Evolutionary conservation across 257 asterid genomes (phyloP).

Genomic region (Ilex asprella): DNA sequence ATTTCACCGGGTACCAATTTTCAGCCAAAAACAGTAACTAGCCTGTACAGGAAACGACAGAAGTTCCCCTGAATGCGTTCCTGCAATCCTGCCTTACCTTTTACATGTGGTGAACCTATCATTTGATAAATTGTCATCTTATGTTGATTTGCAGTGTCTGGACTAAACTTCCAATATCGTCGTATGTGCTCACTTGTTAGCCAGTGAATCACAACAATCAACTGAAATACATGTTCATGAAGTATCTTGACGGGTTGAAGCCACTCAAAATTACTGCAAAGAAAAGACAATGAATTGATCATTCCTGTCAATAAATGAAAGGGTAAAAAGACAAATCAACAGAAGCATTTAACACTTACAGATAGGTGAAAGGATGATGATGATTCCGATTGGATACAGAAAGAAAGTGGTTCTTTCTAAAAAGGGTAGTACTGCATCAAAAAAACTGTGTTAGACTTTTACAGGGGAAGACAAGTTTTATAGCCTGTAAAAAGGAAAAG

Average conservation of each 20-base stretch:
- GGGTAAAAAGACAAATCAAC: neutral
- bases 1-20: too few relatives aligned
- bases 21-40: too few relatives aligned
- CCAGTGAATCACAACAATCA: constrained; percentile 33
- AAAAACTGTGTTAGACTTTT: neutral
- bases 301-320: too few relatives aligned
- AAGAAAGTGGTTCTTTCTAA: constrained; percentile 96
- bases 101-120: too few relatives aligned
- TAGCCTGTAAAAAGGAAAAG: neutral
- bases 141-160: neutral
- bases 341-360: constrained; percentile 25
- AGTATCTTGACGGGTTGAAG: constrained; percentile 89
- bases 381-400: constrained; percentile 86
- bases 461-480: too few relatives aligned
- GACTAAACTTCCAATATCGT: constrained; percentile 16
- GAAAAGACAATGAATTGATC: constrained; percentile 6
- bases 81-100: too few relatives aligned
- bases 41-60: too few relatives aligned
- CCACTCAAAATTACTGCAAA: constrained; percentile 81
- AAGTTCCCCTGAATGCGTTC: too few relatives aligned
- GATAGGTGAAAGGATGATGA: constrained; percentile 77
- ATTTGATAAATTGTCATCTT: too few relatives aligned
- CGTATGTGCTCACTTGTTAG: constrained; percentile 21
- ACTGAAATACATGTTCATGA: constrained; percentile 87
- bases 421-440: constrained; percentile 83